These are phyloP conservation scores for Turnera subulata DNA, from an alignment of 345 rosid genomes.

Conservation along the genomic window DNA sequence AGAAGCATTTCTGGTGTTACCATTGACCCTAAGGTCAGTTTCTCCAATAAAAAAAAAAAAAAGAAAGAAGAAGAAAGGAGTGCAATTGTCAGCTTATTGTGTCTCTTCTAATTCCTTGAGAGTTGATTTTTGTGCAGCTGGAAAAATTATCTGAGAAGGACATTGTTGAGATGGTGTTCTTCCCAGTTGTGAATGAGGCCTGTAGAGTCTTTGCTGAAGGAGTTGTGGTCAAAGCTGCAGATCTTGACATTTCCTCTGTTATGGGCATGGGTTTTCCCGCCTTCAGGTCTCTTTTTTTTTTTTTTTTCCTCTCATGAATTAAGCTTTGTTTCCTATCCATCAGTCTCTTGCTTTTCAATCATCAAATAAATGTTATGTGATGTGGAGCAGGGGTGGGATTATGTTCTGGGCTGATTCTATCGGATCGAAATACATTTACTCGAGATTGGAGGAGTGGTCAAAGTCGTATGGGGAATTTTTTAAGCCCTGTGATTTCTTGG, in stretches of 20 bases:
- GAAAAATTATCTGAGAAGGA: constrained; percentile 67
- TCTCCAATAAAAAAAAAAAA: not conserved
- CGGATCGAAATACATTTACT: constrained; percentile 24
- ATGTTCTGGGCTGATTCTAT: constrained; percentile 78
- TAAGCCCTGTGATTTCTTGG: constrained; percentile 86
- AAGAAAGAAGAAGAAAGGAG: too few relatives aligned
- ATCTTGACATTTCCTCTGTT: constrained; percentile 79
- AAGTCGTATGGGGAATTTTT: constrained; percentile 76
- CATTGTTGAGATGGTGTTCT: constrained; percentile 86
- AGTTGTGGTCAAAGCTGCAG: constrained; percentile 86
- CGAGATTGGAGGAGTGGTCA: constrained; percentile 80
- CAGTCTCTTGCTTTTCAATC: constrained; percentile 6
- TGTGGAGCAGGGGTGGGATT: constrained; percentile 85
- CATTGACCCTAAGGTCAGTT: constrained; percentile 67
- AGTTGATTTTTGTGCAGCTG: constrained; percentile 38
- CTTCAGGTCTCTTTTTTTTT: constrained; percentile 48
- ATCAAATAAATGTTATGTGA: constrained; percentile 11
- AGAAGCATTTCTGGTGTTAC: constrained; percentile 67
- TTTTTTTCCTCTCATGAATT: not conserved
- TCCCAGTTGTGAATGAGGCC: constrained; percentile 95
- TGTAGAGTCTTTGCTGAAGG: constrained; percentile 92
- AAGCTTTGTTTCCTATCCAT: not conserved
- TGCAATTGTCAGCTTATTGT: not conserved
- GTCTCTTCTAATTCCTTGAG: not conserved
- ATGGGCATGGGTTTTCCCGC: constrained; percentile 99